Base-by-base conservation (phyloP, 768 basidiomycete genomes). In the Tylopilus subfusipes region DNA sequence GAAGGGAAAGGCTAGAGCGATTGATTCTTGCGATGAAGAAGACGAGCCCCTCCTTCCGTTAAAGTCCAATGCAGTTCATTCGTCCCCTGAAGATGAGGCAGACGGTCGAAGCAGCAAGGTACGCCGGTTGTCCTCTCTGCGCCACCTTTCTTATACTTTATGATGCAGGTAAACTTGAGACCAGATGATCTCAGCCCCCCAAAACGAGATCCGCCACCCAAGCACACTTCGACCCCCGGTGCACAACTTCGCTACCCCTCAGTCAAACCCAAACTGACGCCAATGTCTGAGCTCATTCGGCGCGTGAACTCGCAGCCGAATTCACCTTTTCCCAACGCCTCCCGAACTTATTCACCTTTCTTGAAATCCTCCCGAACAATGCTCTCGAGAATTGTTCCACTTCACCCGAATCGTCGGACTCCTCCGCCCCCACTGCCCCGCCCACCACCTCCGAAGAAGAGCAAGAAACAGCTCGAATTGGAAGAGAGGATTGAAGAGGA, bases 401-500 rank as follows among this genome's bases (percentile, higher is more conserved):
- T 92, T 24, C 89, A 91, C 61, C 81, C 83, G 10, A 86, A 88
- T 65, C 75, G 88, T 45, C 78, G 81, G 14, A 82, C 86, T 2
- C 89, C 89, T 0, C 88, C 89, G 0, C 88, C 86, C 0, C 85
- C 86, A 0, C 77, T 75, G 2, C 89, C 89, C 1, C 81, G 82
- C 5, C 83, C 83, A 0, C 86, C 87, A 5, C 83, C 84, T 42
- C 81, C 78, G 57, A 88, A 84, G 72, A 91, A 91, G 75, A 84
- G 82, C 48, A 90, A 90, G 76, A 91, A 90, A 67, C 82, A 88
- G 70, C 69, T 87, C 22, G 81, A 84, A 63, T 70, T 80, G 63
- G 89, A 91, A 70, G 89, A 91, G 67, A 80, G 78, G 62, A 90
- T 90, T 80, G 88, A 90, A 65, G 82, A 88, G 67, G 88, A 92